Conservation (phyloP, 495 filamentous ascomycete species). For the Neurospora sp. region DNA sequence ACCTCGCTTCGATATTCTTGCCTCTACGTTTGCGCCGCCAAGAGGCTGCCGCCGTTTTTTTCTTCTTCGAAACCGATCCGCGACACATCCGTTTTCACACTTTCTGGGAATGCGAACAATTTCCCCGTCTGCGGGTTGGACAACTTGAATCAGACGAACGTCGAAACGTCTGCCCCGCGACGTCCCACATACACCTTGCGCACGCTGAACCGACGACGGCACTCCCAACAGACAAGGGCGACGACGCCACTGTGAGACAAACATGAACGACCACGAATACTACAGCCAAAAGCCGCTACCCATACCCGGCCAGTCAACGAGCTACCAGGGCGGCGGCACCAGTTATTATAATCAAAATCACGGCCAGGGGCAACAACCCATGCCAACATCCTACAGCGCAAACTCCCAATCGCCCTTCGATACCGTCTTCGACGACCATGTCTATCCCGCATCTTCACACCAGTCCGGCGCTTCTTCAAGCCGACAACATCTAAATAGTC, state of each 20-base stretch:
- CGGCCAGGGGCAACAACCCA: background rate
- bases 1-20: background rate
- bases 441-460: conserved; percentile 44
- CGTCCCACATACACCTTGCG: background rate
- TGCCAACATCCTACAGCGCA: conserved; percentile 22
- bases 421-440: conserved; percentile 50
- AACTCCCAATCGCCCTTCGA: conserved; percentile 39
- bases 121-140: background rate
- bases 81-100: background rate
- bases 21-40: background rate
- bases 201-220: background rate
- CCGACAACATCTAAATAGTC: conserved; percentile 33
- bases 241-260: background rate
- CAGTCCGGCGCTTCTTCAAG: conserved; percentile 18
- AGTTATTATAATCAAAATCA: conserved; percentile 28
- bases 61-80: background rate
- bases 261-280: conserved; percentile 78
- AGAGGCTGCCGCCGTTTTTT: background rate
- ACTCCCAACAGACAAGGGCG: background rate
- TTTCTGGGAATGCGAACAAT: background rate
- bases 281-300: conserved; percentile 47
- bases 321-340: conserved; percentile 17
- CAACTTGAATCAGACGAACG: background rate
- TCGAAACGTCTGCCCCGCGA: background rate
- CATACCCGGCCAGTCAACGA: conserved; percentile 12